Evolutionary conservation across 2,329 filamentous ascomycete species (phyloP).

Genomic region (Beauveria brongniartii): DNA sequence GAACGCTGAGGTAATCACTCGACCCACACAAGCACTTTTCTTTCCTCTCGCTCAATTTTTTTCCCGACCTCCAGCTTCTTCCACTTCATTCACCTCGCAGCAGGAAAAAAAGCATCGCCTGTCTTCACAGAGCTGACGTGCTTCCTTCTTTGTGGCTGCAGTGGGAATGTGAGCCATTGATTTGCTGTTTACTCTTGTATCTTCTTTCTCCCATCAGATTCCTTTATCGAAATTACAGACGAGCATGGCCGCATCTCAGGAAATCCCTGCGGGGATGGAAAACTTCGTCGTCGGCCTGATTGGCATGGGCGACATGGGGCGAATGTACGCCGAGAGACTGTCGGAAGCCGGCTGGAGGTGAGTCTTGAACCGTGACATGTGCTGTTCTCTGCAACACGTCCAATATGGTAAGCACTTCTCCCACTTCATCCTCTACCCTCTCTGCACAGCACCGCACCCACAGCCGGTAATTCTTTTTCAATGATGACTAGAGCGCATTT

Average conservation of each 20-base stretch:
- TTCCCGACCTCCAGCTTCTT: conserved; percentile 9
- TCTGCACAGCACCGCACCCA: not conserved
- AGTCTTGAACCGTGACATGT: conserved; percentile 20
- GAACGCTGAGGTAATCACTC: conserved; percentile 8
- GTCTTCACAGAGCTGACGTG: not conserved
- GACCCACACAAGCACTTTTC: conserved; percentile 9
- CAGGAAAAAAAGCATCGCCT: not conserved
- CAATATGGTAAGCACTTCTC: conserved; percentile 30
- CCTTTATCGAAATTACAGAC: conserved; percentile 16
- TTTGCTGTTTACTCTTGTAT: conserved; percentile 15
- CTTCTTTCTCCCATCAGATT: conserved; percentile 4
- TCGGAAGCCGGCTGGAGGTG: conserved; percentile 95
- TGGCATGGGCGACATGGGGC: conserved; percentile 99
- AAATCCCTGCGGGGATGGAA: conserved; percentile 45
- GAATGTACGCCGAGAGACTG: conserved; percentile 89
- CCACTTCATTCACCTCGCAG: conserved; percentile 4
- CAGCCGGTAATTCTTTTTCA: conserved; percentile 25
- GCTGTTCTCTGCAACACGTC: conserved; percentile 9
- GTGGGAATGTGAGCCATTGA: conserved; percentile 19
- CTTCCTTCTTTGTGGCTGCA: not conserved
- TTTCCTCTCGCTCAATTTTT: conserved; percentile 12
- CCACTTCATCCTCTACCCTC: conserved; percentile 3
- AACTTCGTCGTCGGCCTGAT: conserved; percentile 84
- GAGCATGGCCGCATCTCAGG: conserved; percentile 20
- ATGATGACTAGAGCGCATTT: conserved; percentile 99